A percentile compares a stretch with the other conserved stretches of the same genome.
phyloP scores from a whole-genome alignment of 441 rosid genomes.

The Bruguiera hainesii region DNA sequence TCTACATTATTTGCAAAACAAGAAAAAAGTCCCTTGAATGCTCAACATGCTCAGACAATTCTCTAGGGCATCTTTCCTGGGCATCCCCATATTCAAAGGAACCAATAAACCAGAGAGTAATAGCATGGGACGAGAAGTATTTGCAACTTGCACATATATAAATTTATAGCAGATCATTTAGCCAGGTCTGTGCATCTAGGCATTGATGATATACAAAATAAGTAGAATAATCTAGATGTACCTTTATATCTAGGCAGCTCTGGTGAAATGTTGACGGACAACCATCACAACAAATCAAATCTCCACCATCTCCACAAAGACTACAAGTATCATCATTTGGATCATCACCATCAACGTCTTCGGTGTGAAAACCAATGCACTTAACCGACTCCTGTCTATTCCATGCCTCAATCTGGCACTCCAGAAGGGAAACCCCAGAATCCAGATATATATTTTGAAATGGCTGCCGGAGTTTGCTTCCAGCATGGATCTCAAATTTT shows the following conservation, averaged over 20 bases:
- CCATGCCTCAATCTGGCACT: conserved; percentile 94
- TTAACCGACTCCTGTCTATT: conserved; percentile 57
- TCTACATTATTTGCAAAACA: too few species aligned
- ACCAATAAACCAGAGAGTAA: too few species aligned
- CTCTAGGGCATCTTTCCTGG: too few species aligned
- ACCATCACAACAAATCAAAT: conserved; percentile 94
- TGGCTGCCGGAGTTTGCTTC: conserved; percentile 86
- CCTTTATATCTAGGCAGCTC: conserved; percentile 84
- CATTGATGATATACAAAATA: neutral
- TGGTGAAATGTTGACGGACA: conserved; percentile 97
- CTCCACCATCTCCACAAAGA: conserved; percentile 98
- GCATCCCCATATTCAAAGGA: too few species aligned
- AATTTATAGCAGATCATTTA: neutral
- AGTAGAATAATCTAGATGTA: conserved; percentile 22
- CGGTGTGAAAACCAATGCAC: conserved; percentile 50
- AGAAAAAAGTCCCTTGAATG: too few species aligned
- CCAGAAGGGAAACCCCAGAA: conserved; percentile 78
- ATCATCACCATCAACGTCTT: conserved; percentile 73
- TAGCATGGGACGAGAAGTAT: neutral
- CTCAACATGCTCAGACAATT: too few species aligned
- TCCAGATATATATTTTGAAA: conserved; percentile 89
- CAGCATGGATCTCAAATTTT: conserved; percentile 97
- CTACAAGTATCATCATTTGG: conserved; percentile 98
- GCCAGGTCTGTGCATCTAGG: neutral
- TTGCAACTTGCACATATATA: neutral